Conservation (phyloP, 176 grass and related monocot species). For the Alloteropsis semialata region DNA sequence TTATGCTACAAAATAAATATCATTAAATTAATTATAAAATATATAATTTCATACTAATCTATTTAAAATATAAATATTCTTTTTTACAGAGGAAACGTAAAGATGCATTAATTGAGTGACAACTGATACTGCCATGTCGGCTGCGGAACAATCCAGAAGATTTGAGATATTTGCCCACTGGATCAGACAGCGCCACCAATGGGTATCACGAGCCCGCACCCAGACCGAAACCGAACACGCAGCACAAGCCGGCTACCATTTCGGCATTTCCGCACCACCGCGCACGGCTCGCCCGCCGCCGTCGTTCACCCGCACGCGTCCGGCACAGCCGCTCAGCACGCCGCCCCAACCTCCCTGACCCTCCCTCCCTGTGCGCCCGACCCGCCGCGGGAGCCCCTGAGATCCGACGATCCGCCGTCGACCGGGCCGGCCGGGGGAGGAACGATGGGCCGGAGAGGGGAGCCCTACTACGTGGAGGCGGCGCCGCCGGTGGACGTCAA, state of each 20-base stretch:
- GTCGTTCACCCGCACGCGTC: background rate
- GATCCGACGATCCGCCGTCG: background rate
- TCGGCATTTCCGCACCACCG: background rate
- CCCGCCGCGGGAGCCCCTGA: background rate
- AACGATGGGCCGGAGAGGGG: conserved; percentile 30
- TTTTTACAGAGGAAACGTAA: too few relatives aligned
- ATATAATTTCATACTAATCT: too few relatives aligned
- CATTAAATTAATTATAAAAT: too few relatives aligned
- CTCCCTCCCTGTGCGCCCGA: background rate
- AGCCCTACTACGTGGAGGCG: conserved; percentile 57
- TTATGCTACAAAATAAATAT: too few relatives aligned
- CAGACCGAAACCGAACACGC: background rate
- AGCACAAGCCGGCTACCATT: background rate
- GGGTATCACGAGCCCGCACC: background rate
- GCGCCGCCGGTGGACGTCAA: conserved; percentile 57
- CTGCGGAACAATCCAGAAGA: conserved; percentile 14
- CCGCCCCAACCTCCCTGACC: background rate
- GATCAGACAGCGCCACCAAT: background rate
- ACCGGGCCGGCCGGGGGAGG: background rate
- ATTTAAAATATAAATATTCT: too few relatives aligned
- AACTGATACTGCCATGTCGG: too few relatives aligned
- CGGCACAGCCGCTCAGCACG: too few relatives aligned
- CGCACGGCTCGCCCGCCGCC: background rate
- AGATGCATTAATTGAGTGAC: too few relatives aligned
- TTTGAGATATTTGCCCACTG: conserved; percentile 3